Evolutionary conservation across 2,329 filamentous ascomycete genomes (phyloP).

Genomic region (Pestalotiopsis sp.): DNA sequence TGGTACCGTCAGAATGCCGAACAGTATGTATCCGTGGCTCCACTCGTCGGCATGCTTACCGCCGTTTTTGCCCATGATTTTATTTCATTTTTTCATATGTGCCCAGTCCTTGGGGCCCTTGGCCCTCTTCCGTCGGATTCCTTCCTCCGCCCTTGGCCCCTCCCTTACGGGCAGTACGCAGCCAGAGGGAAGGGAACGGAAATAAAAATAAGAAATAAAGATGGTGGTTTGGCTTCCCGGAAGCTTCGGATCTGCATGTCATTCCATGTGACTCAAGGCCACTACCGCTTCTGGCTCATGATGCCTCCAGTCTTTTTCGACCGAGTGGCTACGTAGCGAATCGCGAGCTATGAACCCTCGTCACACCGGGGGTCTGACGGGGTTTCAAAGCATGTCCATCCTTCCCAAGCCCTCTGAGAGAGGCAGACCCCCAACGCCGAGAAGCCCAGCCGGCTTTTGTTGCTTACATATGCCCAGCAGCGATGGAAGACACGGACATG

Average conservation of each 20-base stretch:
- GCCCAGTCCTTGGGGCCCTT: neutral
- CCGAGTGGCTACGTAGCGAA: neutral
- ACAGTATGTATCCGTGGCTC: too few species aligned
- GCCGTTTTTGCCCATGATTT: too few species aligned
- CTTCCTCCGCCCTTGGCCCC: neutral
- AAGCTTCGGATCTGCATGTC: slow-evolving; percentile 8
- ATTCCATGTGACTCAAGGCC: neutral
- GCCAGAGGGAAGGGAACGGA: neutral
- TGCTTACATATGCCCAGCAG: neutral
- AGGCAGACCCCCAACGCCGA: neutral
- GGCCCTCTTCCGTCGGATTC: neutral
- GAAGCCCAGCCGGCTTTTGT: neutral
- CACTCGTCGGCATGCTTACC: too few species aligned
- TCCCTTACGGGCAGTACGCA: neutral
- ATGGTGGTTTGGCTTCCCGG: neutral
- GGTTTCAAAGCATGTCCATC: neutral
- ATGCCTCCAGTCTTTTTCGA: neutral
- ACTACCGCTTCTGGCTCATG: neutral
- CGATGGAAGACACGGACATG: neutral
- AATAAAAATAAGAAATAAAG: neutral
- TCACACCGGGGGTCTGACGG: neutral
- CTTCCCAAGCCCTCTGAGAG: neutral
- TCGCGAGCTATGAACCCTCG: neutral
- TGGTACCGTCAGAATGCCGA: too few species aligned
- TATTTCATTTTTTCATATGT: too few species aligned